phyloP scores from a whole-genome alignment of 2,329 filamentous ascomycete genomes.

The Neobulgaria alba region DNA sequence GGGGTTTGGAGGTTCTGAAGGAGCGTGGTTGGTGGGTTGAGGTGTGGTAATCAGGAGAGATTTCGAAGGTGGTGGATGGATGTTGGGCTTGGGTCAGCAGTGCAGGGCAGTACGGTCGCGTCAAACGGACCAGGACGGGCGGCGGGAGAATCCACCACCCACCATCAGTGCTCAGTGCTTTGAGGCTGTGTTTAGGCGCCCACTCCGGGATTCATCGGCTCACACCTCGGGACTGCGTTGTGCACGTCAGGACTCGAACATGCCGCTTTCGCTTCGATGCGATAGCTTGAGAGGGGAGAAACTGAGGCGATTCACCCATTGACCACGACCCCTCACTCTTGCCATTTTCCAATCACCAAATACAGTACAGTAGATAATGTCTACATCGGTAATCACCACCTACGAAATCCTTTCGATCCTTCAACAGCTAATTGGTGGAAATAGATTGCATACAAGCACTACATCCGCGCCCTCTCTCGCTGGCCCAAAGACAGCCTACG shows the following conservation, averaged over 20 bases:
- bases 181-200: no score
- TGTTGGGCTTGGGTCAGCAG: background rate
- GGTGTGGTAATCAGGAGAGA: constrained; percentile 2
- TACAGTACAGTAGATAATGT: no score
- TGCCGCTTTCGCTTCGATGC: no score
- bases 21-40: constrained; percentile 1
- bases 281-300: no score
- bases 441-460: constrained; percentile 38
- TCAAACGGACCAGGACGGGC: no score
- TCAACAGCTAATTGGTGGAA: no score
- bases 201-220: background rate
- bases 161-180: no score
- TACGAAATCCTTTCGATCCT: no score
- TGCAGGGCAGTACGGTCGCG: background rate
- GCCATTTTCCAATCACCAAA: no score
- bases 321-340: background rate
- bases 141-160: no score
- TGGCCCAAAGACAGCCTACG: constrained; percentile 59
- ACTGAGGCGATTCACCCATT: background rate
- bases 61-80: constrained; percentile 1
- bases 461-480: constrained; percentile 42
- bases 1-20: constrained; percentile 3
- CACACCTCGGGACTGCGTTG: background rate
- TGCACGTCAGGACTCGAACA: no score
- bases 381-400: no score